Conservation (phyloP, 164 flowering plant species). For the Hamamelis virginiana region DNA sequence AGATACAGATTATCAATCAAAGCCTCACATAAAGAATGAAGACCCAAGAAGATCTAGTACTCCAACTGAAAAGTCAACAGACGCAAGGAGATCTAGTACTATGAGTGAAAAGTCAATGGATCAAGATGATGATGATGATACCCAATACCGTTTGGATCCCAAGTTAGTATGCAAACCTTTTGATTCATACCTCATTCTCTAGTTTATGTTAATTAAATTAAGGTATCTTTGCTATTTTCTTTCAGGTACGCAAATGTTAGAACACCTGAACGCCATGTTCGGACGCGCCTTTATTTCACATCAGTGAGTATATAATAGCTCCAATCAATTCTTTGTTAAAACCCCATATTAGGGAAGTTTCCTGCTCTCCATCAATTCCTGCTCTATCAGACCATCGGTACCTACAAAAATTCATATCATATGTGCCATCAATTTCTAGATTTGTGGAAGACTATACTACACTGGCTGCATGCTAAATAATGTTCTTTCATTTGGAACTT, state of each 20-base stretch:
- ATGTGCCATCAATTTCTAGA: too few relatives aligned
- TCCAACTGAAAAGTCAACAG: slow-evolving; percentile 62
- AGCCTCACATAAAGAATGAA: slow-evolving; percentile 49
- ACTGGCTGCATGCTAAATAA: too few relatives aligned
- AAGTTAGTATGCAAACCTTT: slow-evolving; percentile 41
- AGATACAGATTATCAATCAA: slow-evolving; percentile 45
- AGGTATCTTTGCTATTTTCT: slow-evolving; percentile 8
- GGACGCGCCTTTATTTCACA: slow-evolving; percentile 96
- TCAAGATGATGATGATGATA: slow-evolving; percentile 94
- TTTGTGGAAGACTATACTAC: too few relatives aligned
- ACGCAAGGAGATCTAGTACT: slow-evolving; percentile 46
- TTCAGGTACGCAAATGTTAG: slow-evolving; percentile 93
- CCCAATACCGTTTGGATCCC: slow-evolving; percentile 93
- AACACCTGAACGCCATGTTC: slow-evolving; percentile 96
- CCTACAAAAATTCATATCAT: too few relatives aligned
- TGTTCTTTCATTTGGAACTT: neutral
- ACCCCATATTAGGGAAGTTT: neutral
- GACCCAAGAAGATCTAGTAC: slow-evolving; percentile 55
- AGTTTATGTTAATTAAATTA: neutral
- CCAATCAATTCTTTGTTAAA: neutral
- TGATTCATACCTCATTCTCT: slow-evolving; percentile 6
- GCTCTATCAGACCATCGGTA: neutral
- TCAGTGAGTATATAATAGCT: slow-evolving; percentile 61
- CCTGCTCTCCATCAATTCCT: neutral
- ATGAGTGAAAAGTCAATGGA: slow-evolving; percentile 72